Conservation (phyloP, 768 basidiomycete species). For the Mycena metata region DNA sequence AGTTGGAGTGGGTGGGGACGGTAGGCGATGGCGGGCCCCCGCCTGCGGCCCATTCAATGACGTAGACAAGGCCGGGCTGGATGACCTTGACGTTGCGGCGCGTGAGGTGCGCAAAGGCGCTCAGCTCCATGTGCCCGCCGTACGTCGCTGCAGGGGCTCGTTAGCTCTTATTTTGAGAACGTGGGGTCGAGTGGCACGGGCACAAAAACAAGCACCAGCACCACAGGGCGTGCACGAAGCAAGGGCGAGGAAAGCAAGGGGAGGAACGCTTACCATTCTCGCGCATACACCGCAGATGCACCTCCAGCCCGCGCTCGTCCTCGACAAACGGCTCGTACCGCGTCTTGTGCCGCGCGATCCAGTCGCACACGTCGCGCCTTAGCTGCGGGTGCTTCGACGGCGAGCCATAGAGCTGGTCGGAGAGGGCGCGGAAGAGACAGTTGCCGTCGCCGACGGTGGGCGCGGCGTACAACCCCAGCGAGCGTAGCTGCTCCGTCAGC, state of each 20-base stretch:
- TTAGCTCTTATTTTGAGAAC: conserved; percentile 1
- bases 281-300: conserved; percentile 83
- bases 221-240: no score
- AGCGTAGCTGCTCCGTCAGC: conserved; percentile 80
- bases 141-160: conserved; percentile 74
- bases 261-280: conserved; percentile 69
- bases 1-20: neutral
- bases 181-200: neutral
- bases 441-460: conserved; percentile 92
- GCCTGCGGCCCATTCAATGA: conserved; percentile 85
- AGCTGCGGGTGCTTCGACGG: conserved; percentile 77
- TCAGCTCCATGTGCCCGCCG: conserved; percentile 94
- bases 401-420: conserved; percentile 88
- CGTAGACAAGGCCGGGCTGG: conserved; percentile 92
- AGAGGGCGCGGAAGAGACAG: conserved; percentile 92
- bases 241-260: neutral
- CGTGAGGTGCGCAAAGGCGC: conserved; percentile 88
- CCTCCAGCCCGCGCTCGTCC: conserved; percentile 79
- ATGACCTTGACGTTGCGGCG: conserved; percentile 89
- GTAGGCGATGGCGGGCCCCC: conserved; percentile 51
- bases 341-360: conserved; percentile 76
- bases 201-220: conserved; percentile 1
- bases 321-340: conserved; percentile 92
- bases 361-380: conserved; percentile 84
- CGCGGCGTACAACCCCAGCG: conserved; percentile 89